These are phyloP conservation scores for Suillus placidus DNA, from an alignment of 768 basidiomycete species.

Conservation along the genomic window DNA sequence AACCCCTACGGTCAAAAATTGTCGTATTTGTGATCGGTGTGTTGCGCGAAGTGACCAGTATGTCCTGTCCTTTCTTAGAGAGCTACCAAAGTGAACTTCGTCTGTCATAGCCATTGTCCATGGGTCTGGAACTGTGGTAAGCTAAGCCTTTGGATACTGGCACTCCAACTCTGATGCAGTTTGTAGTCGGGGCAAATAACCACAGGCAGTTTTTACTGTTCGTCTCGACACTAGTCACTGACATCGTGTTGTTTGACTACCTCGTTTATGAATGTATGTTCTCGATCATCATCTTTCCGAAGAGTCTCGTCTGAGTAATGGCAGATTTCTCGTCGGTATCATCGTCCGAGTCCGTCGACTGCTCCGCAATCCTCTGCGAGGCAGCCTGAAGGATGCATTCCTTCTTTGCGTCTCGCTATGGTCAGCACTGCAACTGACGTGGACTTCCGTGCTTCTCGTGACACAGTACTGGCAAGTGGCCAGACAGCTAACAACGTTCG, in stretches of 20 bases:
- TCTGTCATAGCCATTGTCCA: constrained; percentile 80
- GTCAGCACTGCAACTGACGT: constrained; percentile 92
- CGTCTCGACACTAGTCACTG: constrained; percentile 80
- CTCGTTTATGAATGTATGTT: constrained; percentile 80
- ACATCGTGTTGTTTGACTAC: constrained; percentile 81
- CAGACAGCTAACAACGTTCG: constrained; percentile 93
- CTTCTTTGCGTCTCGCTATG: constrained; percentile 80
- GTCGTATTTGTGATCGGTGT: constrained; percentile 89
- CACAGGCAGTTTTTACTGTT: constrained; percentile 98
- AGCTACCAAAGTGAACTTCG: constrained; percentile 9
- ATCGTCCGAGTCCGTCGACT: constrained; percentile 18
- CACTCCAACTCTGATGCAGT: not conserved
- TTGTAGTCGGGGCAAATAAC: constrained; percentile 83
- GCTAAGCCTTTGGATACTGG: constrained; percentile 27
- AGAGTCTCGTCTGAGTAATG: constrained; percentile 1
- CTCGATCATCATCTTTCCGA: not conserved
- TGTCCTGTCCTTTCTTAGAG: constrained; percentile 31
- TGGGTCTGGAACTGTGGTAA: constrained; percentile 99
- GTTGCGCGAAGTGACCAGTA: constrained; percentile 93
- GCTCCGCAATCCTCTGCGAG: constrained; percentile 55
- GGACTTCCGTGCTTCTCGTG: constrained; percentile 87
- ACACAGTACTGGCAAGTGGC: constrained; percentile 92
- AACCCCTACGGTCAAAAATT: constrained; percentile 93
- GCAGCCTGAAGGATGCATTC: constrained; percentile 79
- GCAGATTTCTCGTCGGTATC: constrained; percentile 58